Evolutionary conservation across 202 grass and related monocot genomes (phyloP).

Genomic region (Brachypodium distachyon): DNA sequence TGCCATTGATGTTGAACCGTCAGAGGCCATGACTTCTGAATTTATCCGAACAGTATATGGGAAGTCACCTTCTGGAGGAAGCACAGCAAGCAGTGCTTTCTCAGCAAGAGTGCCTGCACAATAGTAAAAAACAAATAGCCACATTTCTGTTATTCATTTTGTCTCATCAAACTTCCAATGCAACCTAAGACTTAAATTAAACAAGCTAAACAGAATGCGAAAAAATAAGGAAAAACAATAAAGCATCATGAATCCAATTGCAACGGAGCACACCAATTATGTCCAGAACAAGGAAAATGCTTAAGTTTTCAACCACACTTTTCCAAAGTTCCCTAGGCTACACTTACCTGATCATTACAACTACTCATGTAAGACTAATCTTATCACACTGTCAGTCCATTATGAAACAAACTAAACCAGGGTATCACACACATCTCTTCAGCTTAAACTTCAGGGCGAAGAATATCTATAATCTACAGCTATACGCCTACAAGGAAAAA

Average conservation of each 20-base stretch:
- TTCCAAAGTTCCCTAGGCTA: not conserved
- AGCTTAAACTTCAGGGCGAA: not conserved
- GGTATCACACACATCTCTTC: not conserved
- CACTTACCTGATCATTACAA: not conserved
- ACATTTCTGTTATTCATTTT: not conserved
- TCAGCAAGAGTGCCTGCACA: conserved; percentile 86
- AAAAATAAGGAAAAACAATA: not conserved
- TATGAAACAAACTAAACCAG: not conserved
- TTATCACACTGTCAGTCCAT: not conserved
- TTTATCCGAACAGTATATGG: conserved; percentile 93
- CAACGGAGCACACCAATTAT: not conserved
- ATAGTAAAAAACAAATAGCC: conserved; percentile 16
- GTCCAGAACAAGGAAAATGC: not conserved
- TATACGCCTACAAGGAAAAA: conserved; percentile 1
- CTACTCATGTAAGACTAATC: not conserved
- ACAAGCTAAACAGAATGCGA: not conserved
- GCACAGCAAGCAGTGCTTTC: conserved; percentile 89
- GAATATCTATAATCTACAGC: conserved; percentile 11
- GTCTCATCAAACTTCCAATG: not conserved
- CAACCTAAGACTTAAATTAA: not conserved
- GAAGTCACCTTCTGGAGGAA: conserved; percentile 90
- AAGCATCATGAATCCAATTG: not conserved
- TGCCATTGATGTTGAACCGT: conserved; percentile 99
- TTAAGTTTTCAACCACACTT: not conserved
- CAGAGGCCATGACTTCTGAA: conserved; percentile 97